Percentiles rank a stretch among this genome's conserved stretches.
Evolutionary conservation across 805 yeast species (phyloP).

Genomic region (Starmerella bombicola): DNA sequence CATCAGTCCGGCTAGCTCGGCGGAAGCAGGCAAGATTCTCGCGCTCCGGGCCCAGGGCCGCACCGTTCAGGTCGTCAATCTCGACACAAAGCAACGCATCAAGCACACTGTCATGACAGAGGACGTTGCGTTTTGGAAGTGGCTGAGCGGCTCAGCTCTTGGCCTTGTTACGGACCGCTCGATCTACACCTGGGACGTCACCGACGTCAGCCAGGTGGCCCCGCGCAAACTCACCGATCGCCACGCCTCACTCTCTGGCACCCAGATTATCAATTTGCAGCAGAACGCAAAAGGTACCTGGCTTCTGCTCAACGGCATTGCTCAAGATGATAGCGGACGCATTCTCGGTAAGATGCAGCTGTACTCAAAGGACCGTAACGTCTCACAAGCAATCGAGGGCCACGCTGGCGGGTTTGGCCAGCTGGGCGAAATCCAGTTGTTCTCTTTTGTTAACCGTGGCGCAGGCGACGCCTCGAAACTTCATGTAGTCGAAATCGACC

Average conservation of each 20-base stretch:
- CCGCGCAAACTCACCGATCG: slow-evolving; percentile 74
- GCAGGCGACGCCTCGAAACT: slow-evolving; percentile 71
- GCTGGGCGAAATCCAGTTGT: slow-evolving; percentile 60
- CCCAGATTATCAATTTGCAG: slow-evolving; percentile 84
- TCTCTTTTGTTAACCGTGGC: slow-evolving; percentile 77
- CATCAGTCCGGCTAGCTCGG: slow-evolving; percentile 60
- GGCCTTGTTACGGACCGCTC: slow-evolving; percentile 76
- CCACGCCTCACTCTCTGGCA: slow-evolving; percentile 59
- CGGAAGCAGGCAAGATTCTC: slow-evolving; percentile 50
- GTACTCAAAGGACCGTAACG: slow-evolving; percentile 73
- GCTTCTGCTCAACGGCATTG: slow-evolving; percentile 92
- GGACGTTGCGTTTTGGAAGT: slow-evolving; percentile 90
- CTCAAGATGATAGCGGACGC: slow-evolving; percentile 74
- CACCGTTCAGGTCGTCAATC: slow-evolving; percentile 80
- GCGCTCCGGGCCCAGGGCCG: slow-evolving; percentile 94
- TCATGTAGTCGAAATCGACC: slow-evolving; percentile 93
- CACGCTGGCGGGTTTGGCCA: slow-evolving; percentile 87
- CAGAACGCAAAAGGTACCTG: slow-evolving; percentile 71
- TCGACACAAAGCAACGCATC: slow-evolving; percentile 74
- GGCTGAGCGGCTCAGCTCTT: slow-evolving; percentile 61
- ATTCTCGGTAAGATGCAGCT: slow-evolving; percentile 95
- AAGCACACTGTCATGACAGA: slow-evolving; percentile 76
- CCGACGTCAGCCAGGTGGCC: slow-evolving; percentile 64
- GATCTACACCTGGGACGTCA: slow-evolving; percentile 69
- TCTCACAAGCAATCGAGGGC: slow-evolving; percentile 95